Conservation (phyloP, 176 grass and related monocot species). For the Oryza nivara region DNA sequence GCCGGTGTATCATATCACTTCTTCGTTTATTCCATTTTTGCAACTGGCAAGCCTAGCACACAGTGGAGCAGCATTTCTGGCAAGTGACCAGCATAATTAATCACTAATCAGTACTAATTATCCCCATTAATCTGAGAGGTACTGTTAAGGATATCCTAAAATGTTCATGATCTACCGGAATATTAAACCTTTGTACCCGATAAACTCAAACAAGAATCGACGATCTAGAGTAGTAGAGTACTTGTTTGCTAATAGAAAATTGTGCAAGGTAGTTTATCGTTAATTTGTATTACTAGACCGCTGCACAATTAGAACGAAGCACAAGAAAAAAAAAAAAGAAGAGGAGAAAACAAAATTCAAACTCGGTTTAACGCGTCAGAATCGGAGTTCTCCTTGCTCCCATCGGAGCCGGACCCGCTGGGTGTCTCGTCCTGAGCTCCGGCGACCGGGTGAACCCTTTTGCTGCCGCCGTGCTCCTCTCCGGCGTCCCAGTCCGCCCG, state of each 20-base stretch:
- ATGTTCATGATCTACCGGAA: neutral
- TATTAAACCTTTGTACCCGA: too few species aligned
- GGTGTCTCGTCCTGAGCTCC: neutral
- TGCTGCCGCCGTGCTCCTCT: slow-evolving; percentile 39
- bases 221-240: neutral
- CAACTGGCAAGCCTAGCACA: neutral
- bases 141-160: neutral
- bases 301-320: neutral
- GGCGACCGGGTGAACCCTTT: slow-evolving; percentile 47
- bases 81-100: neutral
- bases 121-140: neutral
- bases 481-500: slow-evolving; percentile 25
- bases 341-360: slow-evolving; percentile 31
- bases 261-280: neutral
- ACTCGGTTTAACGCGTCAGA: slow-evolving; percentile 55
- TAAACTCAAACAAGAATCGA: neutral
- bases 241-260: neutral
- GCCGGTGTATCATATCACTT: neutral
- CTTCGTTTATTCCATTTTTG: neutral
- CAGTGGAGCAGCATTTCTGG: neutral
- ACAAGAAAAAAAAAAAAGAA: neutral
- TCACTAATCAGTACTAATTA: neutral
- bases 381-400: slow-evolving; percentile 18
- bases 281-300: neutral
- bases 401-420: slow-evolving; percentile 26